These are phyloP conservation scores for Teunomyces aglyptinius DNA, from an alignment of 805 yeast species.

Conservation along the genomic window DNA sequence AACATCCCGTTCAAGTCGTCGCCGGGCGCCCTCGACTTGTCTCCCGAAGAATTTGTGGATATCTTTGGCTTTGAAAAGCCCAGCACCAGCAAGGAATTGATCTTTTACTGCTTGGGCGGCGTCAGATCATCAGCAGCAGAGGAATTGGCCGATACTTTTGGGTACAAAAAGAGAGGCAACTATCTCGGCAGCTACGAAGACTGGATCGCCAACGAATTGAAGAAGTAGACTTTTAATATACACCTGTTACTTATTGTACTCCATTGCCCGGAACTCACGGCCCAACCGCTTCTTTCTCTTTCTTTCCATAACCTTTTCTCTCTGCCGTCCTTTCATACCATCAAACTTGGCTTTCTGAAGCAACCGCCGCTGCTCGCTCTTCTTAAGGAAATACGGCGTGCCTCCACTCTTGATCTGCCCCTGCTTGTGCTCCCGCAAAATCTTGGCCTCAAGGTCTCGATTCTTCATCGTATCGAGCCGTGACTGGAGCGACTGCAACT, in stretches of 20 bases:
- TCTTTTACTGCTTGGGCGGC: constrained; percentile 92
- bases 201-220: constrained; percentile 54
- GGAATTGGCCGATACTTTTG: constrained; percentile 86
- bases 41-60: constrained; percentile 75
- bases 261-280: constrained; percentile 64
- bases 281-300: constrained; percentile 84
- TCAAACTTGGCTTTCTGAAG: constrained; percentile 78
- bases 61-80: constrained; percentile 86
- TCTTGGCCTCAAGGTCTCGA: constrained; percentile 70
- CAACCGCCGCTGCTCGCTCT: constrained; percentile 69
- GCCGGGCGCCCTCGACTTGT: constrained; percentile 86
- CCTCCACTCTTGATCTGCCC: constrained; percentile 49
- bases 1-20: constrained; percentile 87
- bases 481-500: constrained; percentile 63
- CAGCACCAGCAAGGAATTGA: constrained; percentile 59
- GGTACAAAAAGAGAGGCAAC: constrained; percentile 80
- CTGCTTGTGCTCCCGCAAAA: constrained; percentile 58
- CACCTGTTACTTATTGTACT: constrained; percentile 16
- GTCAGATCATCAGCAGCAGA: constrained; percentile 89
- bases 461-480: constrained; percentile 66
- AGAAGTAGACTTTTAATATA: constrained; percentile 2
- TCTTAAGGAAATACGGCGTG: constrained; percentile 57
- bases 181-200: constrained; percentile 86
- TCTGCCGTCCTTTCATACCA: constrained; percentile 63
- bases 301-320: constrained; percentile 81